Base-by-base conservation (phyloP, 345 rosid species). In the Pseudoturritis turrita region DNA sequence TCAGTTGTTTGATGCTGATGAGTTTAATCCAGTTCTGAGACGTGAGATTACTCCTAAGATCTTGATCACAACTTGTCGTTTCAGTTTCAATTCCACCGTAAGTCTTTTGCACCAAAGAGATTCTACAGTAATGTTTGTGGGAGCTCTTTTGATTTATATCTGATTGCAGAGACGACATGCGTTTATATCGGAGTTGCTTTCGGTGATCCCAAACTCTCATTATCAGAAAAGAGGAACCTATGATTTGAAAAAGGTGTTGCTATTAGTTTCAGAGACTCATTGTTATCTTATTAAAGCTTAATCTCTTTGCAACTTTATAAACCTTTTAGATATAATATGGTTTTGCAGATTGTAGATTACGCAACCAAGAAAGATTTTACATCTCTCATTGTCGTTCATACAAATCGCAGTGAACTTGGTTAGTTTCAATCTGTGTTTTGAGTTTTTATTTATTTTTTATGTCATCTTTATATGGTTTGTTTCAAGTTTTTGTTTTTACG, bases 321-420 rank as follows among this genome's bases (percentile, higher is more conserved):
- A 61, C 51, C 35, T 3, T 45, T 6, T 35, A 3, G 22, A 63
- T 40, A n/a, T n/a, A n/a, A n/a, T n/a, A 45, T 58, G 17, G 58
- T 40, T 65, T 5, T 72, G 62, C 81, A 95, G 98, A 87, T 96
- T 21, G 87, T 92, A 39, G 96, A 96, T 43, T 96, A 96, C 77
- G 99, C 96, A 0, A 92, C 41, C 26, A 87, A 85, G 52, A 79
- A 83, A 80, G 99, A 89, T 47, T 96, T 85, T 51, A 90, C 94
- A 14, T 86, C 98, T 66, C 33, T 92, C 39, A 73, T 96, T 13
- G 96, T 90, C 22, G 94, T 96, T 65, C 99, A 96, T 55, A 86
- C 96, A 7, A 92, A 80, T 60, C 82, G 99, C 31, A 88, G 97
- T 77, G 92, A 96, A 63, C 97, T 97, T 73, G 96, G 99, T 94